Percentiles rank a stretch among this genome's conserved stretches.
Evolutionary conservation across 805 yeast species (phyloP).

Genomic region (Saccharomycopsis lassenensis): DNA sequence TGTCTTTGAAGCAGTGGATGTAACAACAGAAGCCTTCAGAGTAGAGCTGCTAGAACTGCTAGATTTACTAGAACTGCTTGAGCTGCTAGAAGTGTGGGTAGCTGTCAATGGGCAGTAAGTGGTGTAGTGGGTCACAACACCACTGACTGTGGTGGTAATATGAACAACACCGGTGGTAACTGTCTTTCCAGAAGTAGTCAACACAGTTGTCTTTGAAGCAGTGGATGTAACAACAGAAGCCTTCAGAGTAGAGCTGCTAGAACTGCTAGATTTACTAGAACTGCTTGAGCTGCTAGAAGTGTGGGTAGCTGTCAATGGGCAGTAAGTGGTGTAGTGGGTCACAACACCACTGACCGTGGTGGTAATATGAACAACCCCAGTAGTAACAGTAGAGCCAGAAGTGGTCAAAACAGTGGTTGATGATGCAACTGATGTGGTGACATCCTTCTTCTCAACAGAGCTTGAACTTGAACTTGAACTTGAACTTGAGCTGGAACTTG

Average conservation of each 20-base stretch:
- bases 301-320: slow-evolving; percentile 20
- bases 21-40: background rate
- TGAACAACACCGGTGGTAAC: slow-evolving; percentile 15
- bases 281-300: background rate
- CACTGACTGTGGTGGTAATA: slow-evolving; percentile 14
- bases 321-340: slow-evolving; percentile 21
- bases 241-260: slow-evolving; percentile 3
- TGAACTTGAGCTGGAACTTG: slow-evolving; percentile 11
- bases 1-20: too few species aligned
- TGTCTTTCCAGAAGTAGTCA: background rate
- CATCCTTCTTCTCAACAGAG: too few species aligned
- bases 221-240: slow-evolving; percentile 2
- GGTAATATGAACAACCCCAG: slow-evolving; percentile 19
- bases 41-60: background rate
- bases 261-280: slow-evolving; percentile 1
- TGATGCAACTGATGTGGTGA: slow-evolving; percentile 15
- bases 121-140: slow-evolving; percentile 15
- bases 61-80: background rate
- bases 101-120: slow-evolving; percentile 17
- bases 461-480: too few species aligned
- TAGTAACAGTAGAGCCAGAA: slow-evolving; percentile 9
- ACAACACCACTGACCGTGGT: slow-evolving; percentile 17
- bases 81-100: slow-evolving; percentile 5
- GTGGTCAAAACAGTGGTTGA: slow-evolving; percentile 2
- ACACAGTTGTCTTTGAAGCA: background rate